Percentiles rank a stretch among this genome's conserved stretches.
These are phyloP conservation scores for Aspergillus spinulosporus DNA, from an alignment of 2,329 filamentous ascomycete species.

Conservation along the genomic window DNA sequence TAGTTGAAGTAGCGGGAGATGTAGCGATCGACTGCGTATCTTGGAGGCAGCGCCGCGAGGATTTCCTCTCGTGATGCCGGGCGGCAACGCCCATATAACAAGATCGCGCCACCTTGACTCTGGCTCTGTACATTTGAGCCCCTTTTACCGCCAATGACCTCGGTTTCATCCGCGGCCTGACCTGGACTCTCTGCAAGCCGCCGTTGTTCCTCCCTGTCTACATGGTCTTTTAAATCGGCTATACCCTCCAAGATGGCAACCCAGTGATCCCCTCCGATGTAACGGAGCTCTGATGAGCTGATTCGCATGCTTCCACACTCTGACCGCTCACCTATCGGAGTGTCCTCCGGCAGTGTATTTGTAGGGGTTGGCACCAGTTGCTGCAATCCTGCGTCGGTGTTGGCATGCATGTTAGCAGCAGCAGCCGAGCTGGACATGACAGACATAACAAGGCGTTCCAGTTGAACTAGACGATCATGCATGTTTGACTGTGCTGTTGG, in stretches of 20 bases:
- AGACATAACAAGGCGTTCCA: conserved; percentile 58
- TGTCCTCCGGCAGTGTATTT: not conserved
- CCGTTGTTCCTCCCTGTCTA: conserved; percentile 24
- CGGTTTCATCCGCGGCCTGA: too few relatives aligned
- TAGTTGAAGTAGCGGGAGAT: conserved; percentile 32
- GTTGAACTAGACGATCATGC: conserved; percentile 58
- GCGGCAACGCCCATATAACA: conserved; percentile 18
- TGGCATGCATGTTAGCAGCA: not conserved
- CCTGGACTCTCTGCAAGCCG: conserved; percentile 8
- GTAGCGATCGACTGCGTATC: conserved; percentile 25
- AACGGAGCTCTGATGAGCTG: conserved; percentile 22
- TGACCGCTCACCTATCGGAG: conserved; percentile 9
- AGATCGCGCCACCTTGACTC: not conserved
- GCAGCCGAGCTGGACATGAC: conserved; percentile 38
- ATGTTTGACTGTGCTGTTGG: conserved; percentile 32
- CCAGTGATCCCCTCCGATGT: conserved; percentile 32
- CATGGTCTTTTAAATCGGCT: conserved; percentile 27
- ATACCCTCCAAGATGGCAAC: conserved; percentile 30
- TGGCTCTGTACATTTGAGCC: not conserved
- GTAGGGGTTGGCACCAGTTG: not conserved
- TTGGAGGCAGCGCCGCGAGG: conserved; percentile 26
- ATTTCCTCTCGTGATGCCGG: conserved; percentile 22
- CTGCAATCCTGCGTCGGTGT: too few relatives aligned
- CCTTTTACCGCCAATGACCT: too few relatives aligned
- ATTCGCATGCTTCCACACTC: conserved; percentile 27